These are phyloP conservation scores for Colletotrichum paranaense DNA, from an alignment of 2,329 filamentous ascomycete genomes.

Conservation along the genomic window DNA sequence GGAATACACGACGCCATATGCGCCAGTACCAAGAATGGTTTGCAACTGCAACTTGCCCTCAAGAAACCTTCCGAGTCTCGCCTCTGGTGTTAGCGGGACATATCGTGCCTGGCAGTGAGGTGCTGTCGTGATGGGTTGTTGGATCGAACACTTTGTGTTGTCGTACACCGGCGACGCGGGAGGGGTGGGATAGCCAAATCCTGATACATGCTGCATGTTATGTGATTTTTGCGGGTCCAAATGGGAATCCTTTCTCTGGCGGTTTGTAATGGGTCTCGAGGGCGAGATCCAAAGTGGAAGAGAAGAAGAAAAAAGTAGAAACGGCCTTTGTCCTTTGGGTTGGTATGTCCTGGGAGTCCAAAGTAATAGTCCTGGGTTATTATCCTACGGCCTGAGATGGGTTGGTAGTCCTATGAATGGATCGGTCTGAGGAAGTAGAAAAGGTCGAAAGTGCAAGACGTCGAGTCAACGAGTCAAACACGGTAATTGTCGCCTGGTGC, in stretches of 20 bases:
- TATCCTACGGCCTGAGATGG: conserved; percentile 28
- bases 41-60: conserved; percentile 86
- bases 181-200: conserved; percentile 67
- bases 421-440: conserved; percentile 14
- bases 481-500: conserved; percentile 9
- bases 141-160: conserved; percentile 57
- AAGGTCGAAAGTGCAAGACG: conserved; percentile 47
- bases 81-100: conserved; percentile 77
- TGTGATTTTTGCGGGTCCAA: conserved; percentile 46
- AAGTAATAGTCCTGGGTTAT: conserved; percentile 32
- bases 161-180: conserved; percentile 68
- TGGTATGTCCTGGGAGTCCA: conserved; percentile 27
- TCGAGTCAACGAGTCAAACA: conserved; percentile 64
- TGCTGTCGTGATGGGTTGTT: conserved; percentile 49
- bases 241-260: conserved; percentile 28
- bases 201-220: conserved; percentile 71
- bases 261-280: conserved; percentile 38
- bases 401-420: conserved; percentile 39
- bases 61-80: conserved; percentile 85
- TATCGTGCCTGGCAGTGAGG: conserved; percentile 56
- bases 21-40: conserved; percentile 89
- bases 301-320: conserved; percentile 40
- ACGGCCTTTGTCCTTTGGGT: conserved; percentile 32
- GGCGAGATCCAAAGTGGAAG: conserved; percentile 33
- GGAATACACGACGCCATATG: conserved; percentile 95